A percentile compares a stretch with the other conserved stretches of the same genome.
These are phyloP conservation scores for Boletus sp. DNA, from an alignment of 768 basidiomycete species.

Conservation along the genomic window DNA sequence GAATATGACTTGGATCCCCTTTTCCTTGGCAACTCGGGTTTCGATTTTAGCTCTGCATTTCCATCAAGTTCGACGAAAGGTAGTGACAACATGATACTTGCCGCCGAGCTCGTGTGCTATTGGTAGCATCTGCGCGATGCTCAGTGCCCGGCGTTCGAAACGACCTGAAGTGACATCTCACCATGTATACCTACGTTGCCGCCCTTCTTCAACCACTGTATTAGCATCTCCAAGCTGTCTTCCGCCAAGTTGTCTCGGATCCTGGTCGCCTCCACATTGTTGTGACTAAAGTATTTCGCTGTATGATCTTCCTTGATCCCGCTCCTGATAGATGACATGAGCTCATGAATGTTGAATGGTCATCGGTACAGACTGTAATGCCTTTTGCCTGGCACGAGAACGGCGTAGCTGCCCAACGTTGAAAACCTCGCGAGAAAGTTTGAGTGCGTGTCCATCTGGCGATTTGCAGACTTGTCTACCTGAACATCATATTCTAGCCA, in stretches of 20 bases:
- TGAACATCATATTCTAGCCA: conserved; percentile 99
- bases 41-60: conserved; percentile 71
- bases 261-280: conserved; percentile 72
- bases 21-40: conserved; percentile 80
- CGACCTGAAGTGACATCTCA: conserved; percentile 30
- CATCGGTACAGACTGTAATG: conserved; percentile 52
- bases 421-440: conserved; percentile 64
- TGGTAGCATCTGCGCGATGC: conserved; percentile 80
- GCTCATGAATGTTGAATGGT: neutral
- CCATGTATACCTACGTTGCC: conserved; percentile 99
- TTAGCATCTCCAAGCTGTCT: conserved; percentile 92
- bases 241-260: conserved; percentile 79
- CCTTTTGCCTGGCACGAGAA: conserved; percentile 76
- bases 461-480: conserved; percentile 36
- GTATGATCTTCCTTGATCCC: conserved; percentile 90
- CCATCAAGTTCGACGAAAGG: neutral
- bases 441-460: neutral
- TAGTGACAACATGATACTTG: conserved; percentile 26
- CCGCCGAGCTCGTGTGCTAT: conserved; percentile 80
- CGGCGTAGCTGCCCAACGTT: conserved; percentile 95
- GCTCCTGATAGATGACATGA: conserved; percentile 42
- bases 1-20: conserved; percentile 84
- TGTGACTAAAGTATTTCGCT: conserved; percentile 84
- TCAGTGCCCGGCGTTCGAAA: neutral
- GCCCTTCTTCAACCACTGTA: conserved; percentile 90